Evolutionary conservation across 352 stramenopile species (phyloP).

Genomic region (Globisporangium paroecandrum): DNA sequence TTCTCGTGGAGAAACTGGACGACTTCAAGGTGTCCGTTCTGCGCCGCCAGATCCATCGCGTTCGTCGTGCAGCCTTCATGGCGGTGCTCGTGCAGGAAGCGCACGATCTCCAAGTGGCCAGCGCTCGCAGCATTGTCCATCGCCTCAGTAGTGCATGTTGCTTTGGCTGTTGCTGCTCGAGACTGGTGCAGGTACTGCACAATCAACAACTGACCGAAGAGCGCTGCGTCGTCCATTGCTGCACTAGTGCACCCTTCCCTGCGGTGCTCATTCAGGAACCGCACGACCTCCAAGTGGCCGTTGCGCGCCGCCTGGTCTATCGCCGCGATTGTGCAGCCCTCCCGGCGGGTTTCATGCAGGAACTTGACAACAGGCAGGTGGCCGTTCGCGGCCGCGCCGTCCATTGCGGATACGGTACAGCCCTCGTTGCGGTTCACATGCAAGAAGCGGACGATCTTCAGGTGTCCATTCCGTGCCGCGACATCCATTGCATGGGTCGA

Average conservation of each 20-base stretch:
- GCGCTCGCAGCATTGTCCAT: slow-evolving; percentile 13
- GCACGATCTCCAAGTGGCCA: slow-evolving; percentile 13
- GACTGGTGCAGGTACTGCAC: neutral
- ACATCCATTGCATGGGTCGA: neutral
- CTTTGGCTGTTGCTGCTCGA: neutral
- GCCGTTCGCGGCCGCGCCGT: neutral
- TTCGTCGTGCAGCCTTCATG: slow-evolving; percentile 11
- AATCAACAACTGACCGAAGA: neutral
- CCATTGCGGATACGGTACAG: neutral
- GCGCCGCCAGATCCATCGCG: slow-evolving; percentile 5
- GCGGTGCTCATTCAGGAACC: neutral
- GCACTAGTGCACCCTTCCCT: neutral
- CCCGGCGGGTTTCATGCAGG: neutral
- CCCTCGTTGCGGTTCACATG: neutral
- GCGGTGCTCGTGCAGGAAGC: slow-evolving; percentile 10
- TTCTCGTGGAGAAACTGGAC: slow-evolving; percentile 14
- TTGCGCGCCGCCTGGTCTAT: slow-evolving; percentile 1
- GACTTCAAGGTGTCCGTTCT: slow-evolving; percentile 7
- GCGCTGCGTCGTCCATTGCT: slow-evolving; percentile 3
- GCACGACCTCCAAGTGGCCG: slow-evolving; percentile 4
- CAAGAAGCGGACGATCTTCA: neutral
- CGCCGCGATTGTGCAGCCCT: neutral
- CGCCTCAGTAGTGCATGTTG: neutral
- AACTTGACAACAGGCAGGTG: slow-evolving; percentile 5
- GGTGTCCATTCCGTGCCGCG: slow-evolving; percentile 1